phyloP scores from a whole-genome alignment of 78 protist species.

The Paratrimastix pyriformis region DNA sequence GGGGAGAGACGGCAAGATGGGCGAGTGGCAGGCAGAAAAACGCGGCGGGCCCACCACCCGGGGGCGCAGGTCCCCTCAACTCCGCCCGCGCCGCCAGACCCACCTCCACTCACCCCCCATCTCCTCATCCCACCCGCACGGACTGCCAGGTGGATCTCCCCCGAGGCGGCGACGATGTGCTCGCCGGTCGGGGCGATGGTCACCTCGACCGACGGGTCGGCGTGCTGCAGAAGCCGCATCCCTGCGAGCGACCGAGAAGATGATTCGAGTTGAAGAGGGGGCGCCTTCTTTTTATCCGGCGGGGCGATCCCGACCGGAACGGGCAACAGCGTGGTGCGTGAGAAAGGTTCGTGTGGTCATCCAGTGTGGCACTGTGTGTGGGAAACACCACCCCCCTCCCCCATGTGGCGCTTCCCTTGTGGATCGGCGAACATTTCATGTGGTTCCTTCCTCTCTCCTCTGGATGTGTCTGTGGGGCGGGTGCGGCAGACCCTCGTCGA shows the following conservation, averaged over 20 bases:
- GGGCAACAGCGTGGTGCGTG: too few relatives aligned
- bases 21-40: not conserved
- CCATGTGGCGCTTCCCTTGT: too few relatives aligned
- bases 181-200: conserved; percentile 73
- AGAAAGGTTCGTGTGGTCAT: too few relatives aligned
- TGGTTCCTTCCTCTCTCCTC: too few relatives aligned
- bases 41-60: not conserved
- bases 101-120: not conserved
- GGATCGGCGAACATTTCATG: too few relatives aligned
- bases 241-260: too few relatives aligned
- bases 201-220: conserved; percentile 79
- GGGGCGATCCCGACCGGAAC: too few relatives aligned
- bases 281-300: too few relatives aligned
- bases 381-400: too few relatives aligned
- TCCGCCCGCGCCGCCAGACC: not conserved
- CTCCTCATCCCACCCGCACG: not conserved
- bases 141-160: conserved; percentile 77
- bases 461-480: too few relatives aligned
- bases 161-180: conserved; percentile 69
- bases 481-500: conserved; percentile 6
- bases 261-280: not conserved
- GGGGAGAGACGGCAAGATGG: not conserved
- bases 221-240: conserved; percentile 73
- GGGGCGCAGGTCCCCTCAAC: not conserved
- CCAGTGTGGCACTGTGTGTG: too few relatives aligned